Evolutionary conservation across 192 early-diverging fungal genomes (phyloP).

Genomic region (Gamsiella multidivaricata): DNA sequence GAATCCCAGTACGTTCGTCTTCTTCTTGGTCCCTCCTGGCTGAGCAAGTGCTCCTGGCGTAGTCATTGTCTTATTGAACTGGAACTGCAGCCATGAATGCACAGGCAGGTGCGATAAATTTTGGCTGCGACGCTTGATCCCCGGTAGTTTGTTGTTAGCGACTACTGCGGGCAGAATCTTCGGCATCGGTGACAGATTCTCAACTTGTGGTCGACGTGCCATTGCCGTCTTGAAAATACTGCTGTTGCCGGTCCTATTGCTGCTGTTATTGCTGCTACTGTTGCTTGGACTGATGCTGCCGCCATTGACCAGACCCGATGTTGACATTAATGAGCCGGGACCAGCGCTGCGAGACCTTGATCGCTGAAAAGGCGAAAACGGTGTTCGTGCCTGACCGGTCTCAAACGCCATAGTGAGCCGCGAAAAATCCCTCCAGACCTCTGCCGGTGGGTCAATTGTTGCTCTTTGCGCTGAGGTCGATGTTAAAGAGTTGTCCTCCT

Average conservation of each 20-base stretch:
- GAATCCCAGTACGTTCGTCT: constrained; percentile 20
- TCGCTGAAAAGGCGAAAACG: constrained; percentile 34
- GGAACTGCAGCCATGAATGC: constrained; percentile 45
- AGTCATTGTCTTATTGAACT: constrained; percentile 50
- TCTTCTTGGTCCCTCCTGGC: constrained; percentile 9
- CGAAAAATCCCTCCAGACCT: constrained; percentile 41
- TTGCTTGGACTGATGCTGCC: background rate
- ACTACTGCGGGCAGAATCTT: constrained; percentile 26
- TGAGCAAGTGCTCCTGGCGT: constrained; percentile 5
- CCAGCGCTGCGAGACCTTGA: constrained; percentile 15
- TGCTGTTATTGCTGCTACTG: background rate
- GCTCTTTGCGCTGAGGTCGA: background rate
- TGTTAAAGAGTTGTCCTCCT: background rate
- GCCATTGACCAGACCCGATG: background rate
- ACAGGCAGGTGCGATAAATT: constrained; percentile 32
- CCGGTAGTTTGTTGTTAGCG: constrained; percentile 11
- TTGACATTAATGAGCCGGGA: background rate
- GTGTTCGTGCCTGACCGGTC: constrained; percentile 36
- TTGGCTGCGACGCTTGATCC: constrained; percentile 25
- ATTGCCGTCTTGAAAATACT: constrained; percentile 20
- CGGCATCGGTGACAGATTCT: constrained; percentile 34
- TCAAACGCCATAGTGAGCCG: constrained; percentile 35
- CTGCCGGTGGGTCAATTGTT: constrained; percentile 30
- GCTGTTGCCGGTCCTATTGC: background rate
- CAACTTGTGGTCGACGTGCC: constrained; percentile 35